Conservation (phyloP, 2,329 filamentous ascomycete genomes). For the Ophiostoma ips region DNA sequence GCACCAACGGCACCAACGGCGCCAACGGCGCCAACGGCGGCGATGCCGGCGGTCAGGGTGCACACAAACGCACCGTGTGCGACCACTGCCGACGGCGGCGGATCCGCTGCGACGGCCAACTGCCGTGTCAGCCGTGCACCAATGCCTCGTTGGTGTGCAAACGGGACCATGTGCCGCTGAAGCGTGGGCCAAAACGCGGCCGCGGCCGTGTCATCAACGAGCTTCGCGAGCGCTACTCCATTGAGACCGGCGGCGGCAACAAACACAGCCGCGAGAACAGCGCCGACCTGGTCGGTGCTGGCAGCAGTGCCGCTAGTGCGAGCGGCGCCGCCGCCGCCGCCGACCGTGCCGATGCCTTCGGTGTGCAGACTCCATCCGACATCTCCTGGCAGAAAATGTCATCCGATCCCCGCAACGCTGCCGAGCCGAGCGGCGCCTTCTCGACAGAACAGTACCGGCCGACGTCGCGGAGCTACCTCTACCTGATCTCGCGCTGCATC, state of each 20-base stretch:
- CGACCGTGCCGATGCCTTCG: constrained; percentile 6
- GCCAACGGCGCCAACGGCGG: not conserved
- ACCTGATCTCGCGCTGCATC: constrained; percentile 38
- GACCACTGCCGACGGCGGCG: constrained; percentile 31
- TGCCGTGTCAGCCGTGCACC: constrained; percentile 46
- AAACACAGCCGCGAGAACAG: constrained; percentile 27
- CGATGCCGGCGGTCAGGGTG: not conserved
- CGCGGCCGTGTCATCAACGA: constrained; percentile 50
- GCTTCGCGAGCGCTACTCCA: constrained; percentile 32
- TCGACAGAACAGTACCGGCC: constrained; percentile 30
- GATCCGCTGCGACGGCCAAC: constrained; percentile 32
- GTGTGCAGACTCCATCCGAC: constrained; percentile 11
- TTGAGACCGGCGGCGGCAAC: constrained; percentile 22
- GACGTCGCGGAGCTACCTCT: constrained; percentile 27
- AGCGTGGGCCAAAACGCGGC: constrained; percentile 49
- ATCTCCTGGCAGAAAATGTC: constrained; percentile 20
- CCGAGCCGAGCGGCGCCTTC: constrained; percentile 25
- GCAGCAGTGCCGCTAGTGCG: not conserved
- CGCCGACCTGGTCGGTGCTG: constrained; percentile 14
- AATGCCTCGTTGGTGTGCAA: constrained; percentile 47
- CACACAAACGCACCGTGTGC: constrained; percentile 26
- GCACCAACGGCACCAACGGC: too few relatives aligned
- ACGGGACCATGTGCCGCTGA: constrained; percentile 49
- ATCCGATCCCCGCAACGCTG: constrained; percentile 19
- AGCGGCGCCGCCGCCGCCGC: not conserved